Conservation (phyloP, 2,329 filamentous ascomycete genomes). For the Arachnomyces sp. region DNA sequence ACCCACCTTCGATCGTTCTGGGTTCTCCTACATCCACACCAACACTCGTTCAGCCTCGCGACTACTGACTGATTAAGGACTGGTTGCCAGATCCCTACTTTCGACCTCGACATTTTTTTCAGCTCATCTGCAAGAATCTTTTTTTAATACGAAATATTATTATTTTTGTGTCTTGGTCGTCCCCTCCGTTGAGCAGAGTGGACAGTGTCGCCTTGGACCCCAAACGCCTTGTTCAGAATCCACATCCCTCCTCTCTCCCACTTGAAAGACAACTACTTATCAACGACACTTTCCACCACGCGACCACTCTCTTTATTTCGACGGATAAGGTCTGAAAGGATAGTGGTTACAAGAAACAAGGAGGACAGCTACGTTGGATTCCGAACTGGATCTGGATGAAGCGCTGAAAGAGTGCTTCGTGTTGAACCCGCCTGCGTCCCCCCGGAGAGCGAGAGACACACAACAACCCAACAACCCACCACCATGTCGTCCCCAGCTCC, state of each 20-base stretch:
- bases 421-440: constrained; percentile 11
- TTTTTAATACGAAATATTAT: too few species aligned
- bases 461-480: constrained; percentile 32
- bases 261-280: too few species aligned
- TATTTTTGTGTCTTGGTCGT: too few species aligned
- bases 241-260: too few species aligned
- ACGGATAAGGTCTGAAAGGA: too few species aligned
- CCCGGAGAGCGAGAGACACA: constrained; percentile 21
- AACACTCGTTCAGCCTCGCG: neutral
- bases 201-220: too few species aligned
- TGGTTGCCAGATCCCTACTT: neutral
- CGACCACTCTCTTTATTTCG: too few species aligned
- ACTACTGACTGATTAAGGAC: neutral
- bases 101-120: neutral
- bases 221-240: too few species aligned
- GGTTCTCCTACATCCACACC: neutral
- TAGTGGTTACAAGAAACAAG: too few species aligned
- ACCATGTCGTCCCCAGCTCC: constrained; percentile 71
- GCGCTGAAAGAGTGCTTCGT: constrained; percentile 33
- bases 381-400: constrained; percentile 30
- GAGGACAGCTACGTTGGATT: neutral
- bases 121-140: too few species aligned
- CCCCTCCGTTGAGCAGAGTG: too few species aligned
- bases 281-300: too few species aligned
- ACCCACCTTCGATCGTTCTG: constrained; percentile 1